phyloP scores from a whole-genome alignment of 495 filamentous ascomycete genomes.

The Talaromyces liani region DNA sequence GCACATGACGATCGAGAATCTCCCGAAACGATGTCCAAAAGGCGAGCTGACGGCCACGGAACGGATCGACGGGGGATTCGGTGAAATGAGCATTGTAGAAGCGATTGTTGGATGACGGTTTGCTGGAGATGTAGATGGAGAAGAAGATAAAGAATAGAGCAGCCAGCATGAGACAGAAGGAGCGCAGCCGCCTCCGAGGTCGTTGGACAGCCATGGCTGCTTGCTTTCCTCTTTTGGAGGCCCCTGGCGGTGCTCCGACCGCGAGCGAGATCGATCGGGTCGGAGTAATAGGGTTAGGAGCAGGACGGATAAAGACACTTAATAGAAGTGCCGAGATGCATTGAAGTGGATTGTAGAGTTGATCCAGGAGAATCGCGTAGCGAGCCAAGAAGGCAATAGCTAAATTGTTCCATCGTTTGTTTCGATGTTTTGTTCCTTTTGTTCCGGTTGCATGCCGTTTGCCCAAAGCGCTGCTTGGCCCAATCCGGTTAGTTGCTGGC shows the following conservation, averaged over 20 bases:
- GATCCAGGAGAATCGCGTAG: background rate
- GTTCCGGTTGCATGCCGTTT: background rate
- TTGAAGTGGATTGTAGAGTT: background rate
- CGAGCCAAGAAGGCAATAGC: background rate
- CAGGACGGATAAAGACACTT: background rate
- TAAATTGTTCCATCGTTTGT: background rate
- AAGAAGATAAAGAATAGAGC: slow-evolving; percentile 24
- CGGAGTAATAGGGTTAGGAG: background rate
- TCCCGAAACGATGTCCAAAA: slow-evolving; percentile 34
- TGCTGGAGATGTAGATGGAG: slow-evolving; percentile 34
- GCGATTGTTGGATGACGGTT: slow-evolving; percentile 20
- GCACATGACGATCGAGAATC: slow-evolving; percentile 25
- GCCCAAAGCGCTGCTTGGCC: background rate
- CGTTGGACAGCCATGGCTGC: slow-evolving; percentile 7
- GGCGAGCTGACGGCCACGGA: slow-evolving; percentile 25
- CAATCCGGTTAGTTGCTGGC: background rate
- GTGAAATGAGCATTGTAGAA: slow-evolving; percentile 31
- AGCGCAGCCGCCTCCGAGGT: slow-evolving; percentile 8
- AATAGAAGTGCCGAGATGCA: background rate
- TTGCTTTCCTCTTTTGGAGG: background rate
- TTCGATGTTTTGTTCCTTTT: background rate
- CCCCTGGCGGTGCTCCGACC: background rate
- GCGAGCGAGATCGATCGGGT: background rate
- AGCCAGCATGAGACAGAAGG: slow-evolving; percentile 11
- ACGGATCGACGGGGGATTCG: slow-evolving; percentile 14